Evolutionary conservation across 1,284 basidiomycete genomes (phyloP).

Genomic region (Erythrobasidium hasegawianum): DNA sequence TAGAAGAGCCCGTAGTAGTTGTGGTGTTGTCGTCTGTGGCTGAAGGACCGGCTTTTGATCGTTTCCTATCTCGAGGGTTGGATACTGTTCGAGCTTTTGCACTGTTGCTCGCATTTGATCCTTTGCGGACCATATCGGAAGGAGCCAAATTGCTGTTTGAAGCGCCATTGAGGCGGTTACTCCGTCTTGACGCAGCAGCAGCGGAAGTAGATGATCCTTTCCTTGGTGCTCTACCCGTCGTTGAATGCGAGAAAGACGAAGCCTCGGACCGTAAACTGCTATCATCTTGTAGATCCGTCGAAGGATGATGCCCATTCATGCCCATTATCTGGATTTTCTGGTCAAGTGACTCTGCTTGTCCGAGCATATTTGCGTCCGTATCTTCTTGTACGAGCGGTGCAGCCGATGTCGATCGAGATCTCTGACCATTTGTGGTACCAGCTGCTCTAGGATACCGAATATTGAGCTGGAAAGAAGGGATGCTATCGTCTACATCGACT

Average conservation of each 20-base stretch:
- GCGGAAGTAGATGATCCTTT: not conserved
- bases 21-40: conserved; percentile 18
- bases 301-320: too few relatives aligned
- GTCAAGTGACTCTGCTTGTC: not conserved
- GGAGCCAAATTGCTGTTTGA: not conserved
- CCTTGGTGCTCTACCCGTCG: not conserved
- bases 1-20: conserved; percentile 13
- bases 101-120: not conserved
- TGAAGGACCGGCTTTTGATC: conserved; percentile 29
- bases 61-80: conserved; percentile 23
- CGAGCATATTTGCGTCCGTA: not conserved
- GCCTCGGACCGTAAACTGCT: too few relatives aligned
- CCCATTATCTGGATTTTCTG: not conserved
- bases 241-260: not conserved
- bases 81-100: conserved; percentile 15
- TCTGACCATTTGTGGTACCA: not conserved
- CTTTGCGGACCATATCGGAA: not conserved
- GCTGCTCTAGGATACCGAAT: not conserved
- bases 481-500: conserved; percentile 13
- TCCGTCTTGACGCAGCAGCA: not conserved
- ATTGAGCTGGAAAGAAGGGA: conserved; percentile 5
- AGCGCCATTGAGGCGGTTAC: not conserved
- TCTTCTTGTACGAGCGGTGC: not conserved
- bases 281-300: too few relatives aligned
- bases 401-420: not conserved